Evolutionary conservation across 2,329 filamentous ascomycete genomes (phyloP).

Genomic region (Xylariaceae sp.): DNA sequence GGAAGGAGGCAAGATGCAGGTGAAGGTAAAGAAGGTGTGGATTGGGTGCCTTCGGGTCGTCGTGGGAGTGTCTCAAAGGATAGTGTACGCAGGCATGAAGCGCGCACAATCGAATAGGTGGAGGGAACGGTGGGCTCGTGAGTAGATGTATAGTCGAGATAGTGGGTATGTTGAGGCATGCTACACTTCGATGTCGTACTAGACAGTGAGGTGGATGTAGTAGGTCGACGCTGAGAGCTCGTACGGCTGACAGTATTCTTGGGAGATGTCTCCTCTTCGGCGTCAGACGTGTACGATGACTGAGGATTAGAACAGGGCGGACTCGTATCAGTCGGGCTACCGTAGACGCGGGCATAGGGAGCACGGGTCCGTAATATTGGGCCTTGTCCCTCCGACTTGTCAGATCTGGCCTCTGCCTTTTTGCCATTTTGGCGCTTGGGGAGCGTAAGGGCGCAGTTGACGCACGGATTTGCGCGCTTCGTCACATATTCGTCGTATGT

Average conservation of each 20-base stretch:
- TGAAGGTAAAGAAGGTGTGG: conserved; percentile 36
- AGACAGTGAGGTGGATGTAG: conserved; percentile 58
- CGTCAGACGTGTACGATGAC: conserved; percentile 57
- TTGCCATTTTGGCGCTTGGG: conserved; percentile 49
- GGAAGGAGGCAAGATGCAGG: conserved; percentile 49
- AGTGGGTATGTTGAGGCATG: conserved; percentile 64
- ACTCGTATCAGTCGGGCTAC: conserved; percentile 52
- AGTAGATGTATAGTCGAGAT: conserved; percentile 71
- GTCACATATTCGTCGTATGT: conserved; percentile 72
- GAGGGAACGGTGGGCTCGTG: conserved; percentile 66
- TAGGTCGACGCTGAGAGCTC: conserved; percentile 50
- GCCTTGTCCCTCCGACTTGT: conserved; percentile 49
- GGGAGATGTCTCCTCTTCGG: conserved; percentile 52
- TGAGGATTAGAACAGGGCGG: conserved; percentile 59
- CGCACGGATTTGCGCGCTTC: conserved; percentile 68
- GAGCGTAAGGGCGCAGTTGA: conserved; percentile 72
- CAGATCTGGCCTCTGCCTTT: conserved; percentile 26
- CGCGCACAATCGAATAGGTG: conserved; percentile 72
- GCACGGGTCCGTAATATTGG: conserved; percentile 67
- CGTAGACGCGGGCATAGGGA: conserved; percentile 65
- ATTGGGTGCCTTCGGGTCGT: conserved; percentile 51
- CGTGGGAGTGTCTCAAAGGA: conserved; percentile 71
- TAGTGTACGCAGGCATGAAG: conserved; percentile 70
- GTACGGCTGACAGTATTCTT: conserved; percentile 34
- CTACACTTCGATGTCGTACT: conserved; percentile 59